Base-by-base conservation (phyloP, 805 yeast genomes). In the Nakazawaea holstii region DNA sequence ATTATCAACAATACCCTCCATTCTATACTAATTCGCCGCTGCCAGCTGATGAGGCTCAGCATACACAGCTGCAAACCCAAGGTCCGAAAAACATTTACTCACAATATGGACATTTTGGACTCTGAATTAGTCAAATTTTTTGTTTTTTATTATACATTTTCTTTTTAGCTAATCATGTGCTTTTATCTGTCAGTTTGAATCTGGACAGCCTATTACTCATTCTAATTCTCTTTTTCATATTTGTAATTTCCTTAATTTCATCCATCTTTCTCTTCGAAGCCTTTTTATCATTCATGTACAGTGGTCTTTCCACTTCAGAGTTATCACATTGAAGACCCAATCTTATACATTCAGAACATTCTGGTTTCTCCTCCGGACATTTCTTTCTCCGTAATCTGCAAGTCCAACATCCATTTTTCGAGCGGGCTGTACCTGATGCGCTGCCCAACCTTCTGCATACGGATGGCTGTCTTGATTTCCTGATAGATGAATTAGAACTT, bases 341-440 rank as follows among this genome's bases (percentile, higher is more conserved):
- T 42, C 82, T 65, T 2, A 55, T 55, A 61, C 94, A 85, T 53
- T 79, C 80, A 7, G 59, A 57, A 59, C 94, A 85, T 4, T 48
- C 56, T 1, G 91, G 90, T 53, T 68, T 72, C 49, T 78, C 79
- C 56, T 80, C 88, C 1, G 87, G 76, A 57, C 92, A 85, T 53
- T 82, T 78, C 60, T 85, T 85, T 53, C 87, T 81, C 35, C 94
- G 71, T 14, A 83, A 62, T 49, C 91, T 65, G 59, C 92, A 85
- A 6, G 87, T 85, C 92, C 92, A 85, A 58, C 94, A 85, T 0
- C 91, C 91, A 29, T 68, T 68, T 50, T 74, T 74, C 1, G 82
- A 77, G 42, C 84, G 55, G 53, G 7, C 76, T 69, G 51, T 20
- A 5, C 24, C 5, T 20, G 24, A 20, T 5, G 24, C 24, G 24